phyloP scores from a whole-genome alignment of 352 stramenopile genomes.

The Globisporangium parvum region DNA sequence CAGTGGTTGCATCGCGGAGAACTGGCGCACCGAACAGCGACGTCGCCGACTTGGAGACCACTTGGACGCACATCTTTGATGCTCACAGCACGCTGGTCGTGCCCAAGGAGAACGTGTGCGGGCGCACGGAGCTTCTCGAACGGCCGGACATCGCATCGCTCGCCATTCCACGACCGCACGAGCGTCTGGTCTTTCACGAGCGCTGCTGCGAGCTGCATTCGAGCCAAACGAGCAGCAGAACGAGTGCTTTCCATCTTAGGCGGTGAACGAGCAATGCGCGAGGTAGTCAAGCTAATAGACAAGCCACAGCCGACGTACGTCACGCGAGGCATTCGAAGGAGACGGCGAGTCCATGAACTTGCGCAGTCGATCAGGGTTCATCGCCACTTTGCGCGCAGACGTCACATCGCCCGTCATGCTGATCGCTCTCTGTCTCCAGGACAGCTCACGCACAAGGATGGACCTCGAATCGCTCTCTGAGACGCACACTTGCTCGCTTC shows the following conservation, averaged over 20 bases:
- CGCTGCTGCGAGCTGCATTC: constrained; percentile 19
- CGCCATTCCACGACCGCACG: constrained; percentile 49
- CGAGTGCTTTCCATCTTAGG: neutral
- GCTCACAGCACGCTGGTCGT: constrained; percentile 25
- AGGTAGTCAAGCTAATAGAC: neutral
- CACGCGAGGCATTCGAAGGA: constrained; percentile 26
- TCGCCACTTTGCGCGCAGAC: constrained; percentile 24
- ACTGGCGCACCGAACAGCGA: constrained; percentile 10
- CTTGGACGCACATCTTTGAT: constrained; percentile 18
- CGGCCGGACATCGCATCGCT: constrained; percentile 41
- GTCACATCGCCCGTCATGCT: constrained; percentile 18
- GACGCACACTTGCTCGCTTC: no score
- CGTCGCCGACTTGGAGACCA: constrained; percentile 12
- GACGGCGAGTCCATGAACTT: constrained; percentile 59
- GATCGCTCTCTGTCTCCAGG: neutral
- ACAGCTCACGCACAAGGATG: no score
- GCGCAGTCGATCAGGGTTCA: constrained; percentile 47
- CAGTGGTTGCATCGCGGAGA: neutral
- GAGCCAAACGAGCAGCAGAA: neutral
- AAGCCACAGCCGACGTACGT: constrained; percentile 7
- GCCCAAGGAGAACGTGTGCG: constrained; percentile 26
- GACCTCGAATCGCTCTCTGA: no score
- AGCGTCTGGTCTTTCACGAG: constrained; percentile 35
- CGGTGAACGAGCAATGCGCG: neutral
- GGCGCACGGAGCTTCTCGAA: constrained; percentile 37